Conservation (phyloP, 2,329 filamentous ascomycete genomes). For the Aspergillus sp. region DNA sequence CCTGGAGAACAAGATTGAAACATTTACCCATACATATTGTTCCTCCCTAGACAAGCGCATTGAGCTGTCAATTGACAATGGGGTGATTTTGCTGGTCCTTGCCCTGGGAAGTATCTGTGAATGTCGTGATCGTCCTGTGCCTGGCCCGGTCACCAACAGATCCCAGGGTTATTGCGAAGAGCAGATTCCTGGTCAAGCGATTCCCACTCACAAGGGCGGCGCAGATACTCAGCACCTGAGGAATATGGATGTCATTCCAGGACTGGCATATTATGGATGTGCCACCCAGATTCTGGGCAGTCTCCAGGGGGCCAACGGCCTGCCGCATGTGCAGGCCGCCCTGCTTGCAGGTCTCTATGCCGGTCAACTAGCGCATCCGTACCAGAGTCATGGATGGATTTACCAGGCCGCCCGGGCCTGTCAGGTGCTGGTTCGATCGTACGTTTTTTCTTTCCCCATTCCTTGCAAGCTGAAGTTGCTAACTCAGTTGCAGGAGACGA, state of each 20-base stretch:
- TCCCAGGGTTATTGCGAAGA: constrained; percentile 20
- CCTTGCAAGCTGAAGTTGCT: too few relatives aligned
- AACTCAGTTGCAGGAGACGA: too few relatives aligned
- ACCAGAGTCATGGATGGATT: too few relatives aligned
- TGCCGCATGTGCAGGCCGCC: too few relatives aligned
- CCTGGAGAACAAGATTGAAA: constrained; percentile 45
- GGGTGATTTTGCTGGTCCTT: constrained; percentile 77
- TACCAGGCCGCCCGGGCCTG: constrained; percentile 52
- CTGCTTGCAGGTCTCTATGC: too few relatives aligned
- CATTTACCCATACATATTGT: constrained; percentile 45
- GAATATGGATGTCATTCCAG: constrained; percentile 81
- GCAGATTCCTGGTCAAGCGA: constrained; percentile 18
- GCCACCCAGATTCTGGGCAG: too few relatives aligned
- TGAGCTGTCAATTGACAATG: constrained; percentile 62
- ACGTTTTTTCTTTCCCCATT: too few relatives aligned
- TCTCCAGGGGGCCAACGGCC: too few relatives aligned
- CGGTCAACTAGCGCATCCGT: too few relatives aligned
- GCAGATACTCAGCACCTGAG: constrained; percentile 27
- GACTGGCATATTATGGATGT: constrained; percentile 79
- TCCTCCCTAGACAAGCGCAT: constrained; percentile 23
- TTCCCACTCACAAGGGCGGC: constrained; percentile 12
- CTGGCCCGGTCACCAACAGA: constrained; percentile 45
- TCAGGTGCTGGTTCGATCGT: constrained; percentile 66
- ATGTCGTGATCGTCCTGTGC: constrained; percentile 40
- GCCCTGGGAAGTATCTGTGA: constrained; percentile 82